Percentiles rank a stretch among this genome's conserved stretches.
These are phyloP conservation scores for Passalora sequoiae DNA, from an alignment of 2,329 filamentous ascomycete species.

Conservation along the genomic window DNA sequence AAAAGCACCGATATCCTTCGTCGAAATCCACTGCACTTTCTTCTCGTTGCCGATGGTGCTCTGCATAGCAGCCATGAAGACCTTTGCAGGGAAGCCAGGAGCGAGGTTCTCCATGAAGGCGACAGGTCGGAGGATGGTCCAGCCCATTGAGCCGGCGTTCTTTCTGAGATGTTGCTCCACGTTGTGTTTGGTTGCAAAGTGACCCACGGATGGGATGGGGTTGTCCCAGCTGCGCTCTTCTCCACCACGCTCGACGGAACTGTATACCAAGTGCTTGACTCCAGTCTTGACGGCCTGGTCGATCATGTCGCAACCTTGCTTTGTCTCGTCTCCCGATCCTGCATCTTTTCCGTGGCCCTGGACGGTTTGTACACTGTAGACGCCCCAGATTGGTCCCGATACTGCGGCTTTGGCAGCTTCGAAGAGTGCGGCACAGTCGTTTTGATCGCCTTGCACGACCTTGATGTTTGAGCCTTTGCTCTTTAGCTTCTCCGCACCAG, in stretches of 20 bases:
- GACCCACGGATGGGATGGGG: conserved; percentile 51
- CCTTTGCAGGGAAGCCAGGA: conserved; percentile 46
- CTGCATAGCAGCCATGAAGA: conserved; percentile 47
- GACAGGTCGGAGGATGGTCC: conserved; percentile 56
- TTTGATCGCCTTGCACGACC: conserved; percentile 56
- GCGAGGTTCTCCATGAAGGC: conserved; percentile 60
- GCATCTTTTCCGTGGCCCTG: background rate
- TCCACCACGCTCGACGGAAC: conserved; percentile 59
- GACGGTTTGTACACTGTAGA: conserved; percentile 54
- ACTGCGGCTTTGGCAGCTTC: conserved; percentile 23
- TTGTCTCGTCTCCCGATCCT: conserved; percentile 38
- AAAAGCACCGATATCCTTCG: conserved; percentile 50
- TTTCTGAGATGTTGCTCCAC: conserved; percentile 58
- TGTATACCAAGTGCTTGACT: conserved; percentile 61
- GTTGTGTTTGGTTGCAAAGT: conserved; percentile 53
- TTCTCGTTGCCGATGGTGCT: conserved; percentile 31
- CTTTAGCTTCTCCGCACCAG: conserved; percentile 46
- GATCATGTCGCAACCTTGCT: conserved; percentile 56
- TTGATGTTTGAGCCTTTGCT: conserved; percentile 43
- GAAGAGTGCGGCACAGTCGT: conserved; percentile 50
- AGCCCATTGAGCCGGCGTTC: conserved; percentile 49
- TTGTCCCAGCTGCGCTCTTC: conserved; percentile 49
- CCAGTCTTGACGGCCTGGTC: conserved; percentile 52
- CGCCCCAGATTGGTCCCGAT: conserved; percentile 40
- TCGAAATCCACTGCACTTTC: conserved; percentile 38